These are phyloP conservation scores for Trypanosomatidae sp. DNA, from an alignment of 208 protist species.

Conservation along the genomic window DNA sequence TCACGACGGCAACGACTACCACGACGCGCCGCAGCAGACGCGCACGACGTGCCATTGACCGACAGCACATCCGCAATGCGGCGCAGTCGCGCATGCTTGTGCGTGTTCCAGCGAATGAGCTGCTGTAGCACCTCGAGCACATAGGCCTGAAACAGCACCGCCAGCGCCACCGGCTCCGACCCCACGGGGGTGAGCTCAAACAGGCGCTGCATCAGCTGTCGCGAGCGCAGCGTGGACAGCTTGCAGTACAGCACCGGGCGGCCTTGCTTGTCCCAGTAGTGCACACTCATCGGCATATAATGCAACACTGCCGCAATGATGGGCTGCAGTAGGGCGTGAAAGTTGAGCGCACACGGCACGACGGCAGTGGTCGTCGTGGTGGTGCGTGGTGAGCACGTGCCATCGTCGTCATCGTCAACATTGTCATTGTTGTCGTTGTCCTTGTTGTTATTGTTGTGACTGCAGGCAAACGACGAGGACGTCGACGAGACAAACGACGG, in stretches of 20 bases:
- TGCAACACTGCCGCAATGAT: slow-evolving; percentile 22
- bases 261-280: slow-evolving; percentile 58
- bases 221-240: slow-evolving; percentile 12
- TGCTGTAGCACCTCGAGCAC: slow-evolving; percentile 27
- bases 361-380: background rate
- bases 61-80: slow-evolving; percentile 7
- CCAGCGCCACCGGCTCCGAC: slow-evolving; percentile 20
- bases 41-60: background rate
- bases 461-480: background rate
- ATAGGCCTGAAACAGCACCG: slow-evolving; percentile 37
- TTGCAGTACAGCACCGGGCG: slow-evolving; percentile 47
- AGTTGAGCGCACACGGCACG: slow-evolving; percentile 20
- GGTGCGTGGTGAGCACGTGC: slow-evolving; percentile 1
- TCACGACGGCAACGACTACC: too few relatives aligned
- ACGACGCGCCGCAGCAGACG: too few relatives aligned
- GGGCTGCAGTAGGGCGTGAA: slow-evolving; percentile 34
- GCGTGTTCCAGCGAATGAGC: slow-evolving; percentile 29
- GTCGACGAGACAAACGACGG: background rate
- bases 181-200: slow-evolving; percentile 27
- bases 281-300: slow-evolving; percentile 28
- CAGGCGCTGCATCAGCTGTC: slow-evolving; percentile 19
- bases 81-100: slow-evolving; percentile 8
- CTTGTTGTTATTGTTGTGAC: background rate
- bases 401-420: background rate
- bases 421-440: background rate